Evolutionary conservation across 1,139 yeast genomes (phyloP), one percentile per base, ranked within the genome.

Genomic region (Candida dubliniensis): DNA sequence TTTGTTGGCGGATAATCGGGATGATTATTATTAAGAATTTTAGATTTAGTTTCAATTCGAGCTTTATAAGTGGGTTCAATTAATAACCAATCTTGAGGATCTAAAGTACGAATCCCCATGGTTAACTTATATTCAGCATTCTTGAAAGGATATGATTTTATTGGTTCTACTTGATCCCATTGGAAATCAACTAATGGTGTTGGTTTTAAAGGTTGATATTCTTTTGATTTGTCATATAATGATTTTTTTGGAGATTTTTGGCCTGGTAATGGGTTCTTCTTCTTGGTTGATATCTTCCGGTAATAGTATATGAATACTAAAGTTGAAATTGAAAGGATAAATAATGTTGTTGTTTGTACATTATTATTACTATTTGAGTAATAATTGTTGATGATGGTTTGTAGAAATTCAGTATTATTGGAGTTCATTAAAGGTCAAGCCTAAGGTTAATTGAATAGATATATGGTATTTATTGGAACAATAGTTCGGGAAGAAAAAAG

Each of bases 31-130:
- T 71, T 65, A 24, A 67, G 53, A 13, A 81, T 63, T 26, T 63
- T 59, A 2, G 57, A 58, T 53, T 84, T 78, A 36, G 70, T 59
- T 8, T 69, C 68, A 4, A 83, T 70, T 15, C 71, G 63, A 5
- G 66, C 56, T 47, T 68, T 57, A 55, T 86, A 86, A 0, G 84
- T 76, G 40, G 84, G 70, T 49, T 87, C 96, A n/a, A 87, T 58
- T 41, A 81, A 66, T 27, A 87, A 65, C 83, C 87, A 82, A 43
- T 86, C 89, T 42, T 77, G 75, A 6, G 77, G 73, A 29, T 76
- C 75, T 36, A 81, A 61, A 41, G 69, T 73, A 46, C 71, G 73
- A 43, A 86, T 75, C 0, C 87, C 91, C 87, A 86, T 81, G 4
- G 85, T 84, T 63, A 86, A 65, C 51, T 77, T 79, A 26, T 47